Evolutionary conservation across 805 yeast species (phyloP).

Genomic region (Wickerhamiella lipophila): DNA sequence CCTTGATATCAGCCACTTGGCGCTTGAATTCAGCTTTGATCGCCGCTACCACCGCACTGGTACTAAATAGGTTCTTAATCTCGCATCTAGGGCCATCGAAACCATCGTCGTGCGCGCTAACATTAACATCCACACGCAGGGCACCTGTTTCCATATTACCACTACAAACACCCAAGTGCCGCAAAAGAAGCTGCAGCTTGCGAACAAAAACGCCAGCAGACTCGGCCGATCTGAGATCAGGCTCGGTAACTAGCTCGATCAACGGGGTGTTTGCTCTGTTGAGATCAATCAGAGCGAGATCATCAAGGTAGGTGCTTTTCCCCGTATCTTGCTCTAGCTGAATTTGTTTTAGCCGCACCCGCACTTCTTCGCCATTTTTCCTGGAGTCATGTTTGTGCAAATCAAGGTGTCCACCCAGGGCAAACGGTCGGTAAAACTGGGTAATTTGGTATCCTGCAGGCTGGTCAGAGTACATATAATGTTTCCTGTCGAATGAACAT

Average conservation of each 20-base stretch:
- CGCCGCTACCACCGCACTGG: constrained; percentile 67
- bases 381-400: constrained; percentile 45
- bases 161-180: constrained; percentile 58
- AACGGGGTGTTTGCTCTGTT: constrained; percentile 79
- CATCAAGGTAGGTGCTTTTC: constrained; percentile 45
- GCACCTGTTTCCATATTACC: constrained; percentile 94
- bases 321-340: constrained; percentile 96
- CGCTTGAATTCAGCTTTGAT: constrained; percentile 57
- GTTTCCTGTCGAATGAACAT: constrained; percentile 82
- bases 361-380: constrained; percentile 27
- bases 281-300: constrained; percentile 47
- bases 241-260: constrained; percentile 82
- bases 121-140: constrained; percentile 85
- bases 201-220: constrained; percentile 69
- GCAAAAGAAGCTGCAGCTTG: constrained; percentile 61
- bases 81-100: constrained; percentile 57
- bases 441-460: constrained; percentile 95
- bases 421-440: constrained; percentile 72
- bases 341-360: constrained; percentile 58
- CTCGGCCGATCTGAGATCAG: constrained; percentile 57
- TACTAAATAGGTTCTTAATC: constrained; percentile 76
- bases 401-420: constrained; percentile 48
- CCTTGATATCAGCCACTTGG: constrained; percentile 42
- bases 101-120: constrained; percentile 44
- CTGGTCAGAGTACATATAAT: constrained; percentile 92